phyloP scores from a whole-genome alignment of 73 alveolate species.

The Paramecium sonneborni region DNA sequence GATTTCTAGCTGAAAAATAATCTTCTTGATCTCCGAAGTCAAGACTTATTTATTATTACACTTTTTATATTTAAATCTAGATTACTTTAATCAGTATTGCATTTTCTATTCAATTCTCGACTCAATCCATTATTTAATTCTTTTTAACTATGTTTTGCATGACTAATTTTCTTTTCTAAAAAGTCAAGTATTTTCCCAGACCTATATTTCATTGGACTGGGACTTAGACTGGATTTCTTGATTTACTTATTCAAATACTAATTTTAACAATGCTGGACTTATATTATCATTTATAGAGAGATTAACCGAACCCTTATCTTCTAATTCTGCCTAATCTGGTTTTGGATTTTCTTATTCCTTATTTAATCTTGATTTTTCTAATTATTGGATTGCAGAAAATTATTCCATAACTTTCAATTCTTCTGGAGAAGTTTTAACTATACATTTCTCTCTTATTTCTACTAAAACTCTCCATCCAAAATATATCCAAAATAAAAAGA shows the following conservation, averaged over 20 bases:
- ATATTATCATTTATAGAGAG: not conserved
- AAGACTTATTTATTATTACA: not conserved
- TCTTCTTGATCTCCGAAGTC: not conserved
- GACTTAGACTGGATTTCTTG: conserved; percentile 39
- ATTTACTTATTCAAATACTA: not conserved
- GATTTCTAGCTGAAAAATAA: not conserved
- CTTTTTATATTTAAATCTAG: not conserved
- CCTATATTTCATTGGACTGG: conserved; percentile 46
- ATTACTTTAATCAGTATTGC: not conserved
- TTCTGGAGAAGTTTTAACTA: not conserved
- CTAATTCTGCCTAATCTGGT: not conserved
- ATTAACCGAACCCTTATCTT: not conserved
- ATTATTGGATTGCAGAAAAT: not conserved
- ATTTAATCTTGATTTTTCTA: not conserved
- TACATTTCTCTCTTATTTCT: not conserved
- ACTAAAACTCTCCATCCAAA: not conserved
- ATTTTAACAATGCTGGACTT: not conserved
- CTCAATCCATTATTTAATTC: not conserved
- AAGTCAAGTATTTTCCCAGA: conserved; percentile 47
- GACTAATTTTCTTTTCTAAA: conserved; percentile 24
- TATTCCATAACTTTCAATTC: not conserved
- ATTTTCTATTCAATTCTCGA: not conserved
- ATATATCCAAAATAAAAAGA: not conserved
- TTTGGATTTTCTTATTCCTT: not conserved
- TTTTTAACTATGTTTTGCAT: conserved; percentile 5